Conservation (phyloP, 1,139 yeast species). For the Pichia sp. region DNA sequence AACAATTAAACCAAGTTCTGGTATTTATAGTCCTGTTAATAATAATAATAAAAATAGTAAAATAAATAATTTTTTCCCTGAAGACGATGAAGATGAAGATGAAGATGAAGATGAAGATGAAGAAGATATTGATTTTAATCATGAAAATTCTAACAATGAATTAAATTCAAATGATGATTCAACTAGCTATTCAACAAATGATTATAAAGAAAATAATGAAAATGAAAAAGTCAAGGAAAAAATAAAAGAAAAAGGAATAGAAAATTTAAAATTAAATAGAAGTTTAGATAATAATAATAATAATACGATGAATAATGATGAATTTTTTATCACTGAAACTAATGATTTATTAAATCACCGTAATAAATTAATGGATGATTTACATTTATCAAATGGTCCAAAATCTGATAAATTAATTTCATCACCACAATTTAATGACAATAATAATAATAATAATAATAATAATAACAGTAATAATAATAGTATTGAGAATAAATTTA, state of each 20-base stretch:
- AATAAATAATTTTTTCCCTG: neutral
- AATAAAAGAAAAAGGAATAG: no score
- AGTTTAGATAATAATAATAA: no score
- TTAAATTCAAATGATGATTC: neutral
- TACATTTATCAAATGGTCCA: constrained; percentile 6
- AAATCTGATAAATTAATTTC: neutral
- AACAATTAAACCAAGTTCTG: constrained; percentile 11
- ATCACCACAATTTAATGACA: neutral
- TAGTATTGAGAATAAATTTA: no score
- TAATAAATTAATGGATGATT: constrained; percentile 10
- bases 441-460: no score
- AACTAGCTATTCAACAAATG: neutral
- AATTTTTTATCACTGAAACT: constrained; percentile 9
- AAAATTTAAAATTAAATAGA: no score
- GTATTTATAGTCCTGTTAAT: constrained; percentile 6
- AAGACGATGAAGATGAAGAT: neutral
- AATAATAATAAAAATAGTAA: neutral
- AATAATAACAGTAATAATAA: no score
- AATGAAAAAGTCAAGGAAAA: neutral
- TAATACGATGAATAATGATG: neutral
- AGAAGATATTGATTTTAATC: neutral
- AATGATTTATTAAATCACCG: constrained; percentile 10
- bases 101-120: neutral
- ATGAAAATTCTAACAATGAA: neutral
- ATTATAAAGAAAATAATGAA: neutral